Percentiles rank a stretch among this genome's conserved stretches.
Conservation (phyloP, 768 basidiomycete genomes). For the Amanita phalloides region DNA sequence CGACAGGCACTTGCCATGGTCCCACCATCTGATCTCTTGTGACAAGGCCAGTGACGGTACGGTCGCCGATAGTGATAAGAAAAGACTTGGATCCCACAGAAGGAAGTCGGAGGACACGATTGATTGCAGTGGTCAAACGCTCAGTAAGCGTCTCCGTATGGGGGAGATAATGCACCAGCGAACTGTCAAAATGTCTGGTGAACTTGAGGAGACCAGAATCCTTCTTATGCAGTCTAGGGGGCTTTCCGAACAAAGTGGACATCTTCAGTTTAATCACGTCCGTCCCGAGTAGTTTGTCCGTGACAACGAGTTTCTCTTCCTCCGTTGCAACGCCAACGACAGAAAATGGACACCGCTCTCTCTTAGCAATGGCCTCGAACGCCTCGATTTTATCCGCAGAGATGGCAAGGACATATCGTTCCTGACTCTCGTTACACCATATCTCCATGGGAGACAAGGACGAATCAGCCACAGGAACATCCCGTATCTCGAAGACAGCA, state of each 20-base stretch:
- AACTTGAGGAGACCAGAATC: conserved; percentile 38
- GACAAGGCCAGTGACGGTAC: conserved; percentile 88
- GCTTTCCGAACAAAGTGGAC: conserved; percentile 94
- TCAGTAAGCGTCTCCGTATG: conserved; percentile 24
- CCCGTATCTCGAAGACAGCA: conserved; percentile 86
- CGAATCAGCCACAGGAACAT: conserved; percentile 83
- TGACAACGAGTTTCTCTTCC: conserved; percentile 78
- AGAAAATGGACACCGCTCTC: conserved; percentile 91
- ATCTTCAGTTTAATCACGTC: conserved; percentile 86
- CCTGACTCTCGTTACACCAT: conserved; percentile 99
- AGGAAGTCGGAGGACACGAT: conserved; percentile 83
- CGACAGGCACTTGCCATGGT: conserved; percentile 96
- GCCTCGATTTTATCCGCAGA: conserved; percentile 44
- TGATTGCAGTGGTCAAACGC: conserved; percentile 51
- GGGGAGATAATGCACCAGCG: conserved; percentile 60
- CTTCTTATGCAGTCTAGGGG: conserved; percentile 79
- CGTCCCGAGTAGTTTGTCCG: conserved; percentile 68
- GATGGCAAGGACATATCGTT: conserved; percentile 92
- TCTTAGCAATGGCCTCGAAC: conserved; percentile 70
- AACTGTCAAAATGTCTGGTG: conserved; percentile 52
- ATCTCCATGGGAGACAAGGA: conserved; percentile 99
- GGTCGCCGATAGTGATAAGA: conserved; percentile 97
- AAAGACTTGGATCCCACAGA: conserved; percentile 94
- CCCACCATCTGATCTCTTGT: conserved; percentile 98
- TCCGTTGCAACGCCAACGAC: conserved; percentile 82